phyloP scores from a whole-genome alignment of 2,329 filamentous ascomycete species.

The Phialocephala subalpina region DNA sequence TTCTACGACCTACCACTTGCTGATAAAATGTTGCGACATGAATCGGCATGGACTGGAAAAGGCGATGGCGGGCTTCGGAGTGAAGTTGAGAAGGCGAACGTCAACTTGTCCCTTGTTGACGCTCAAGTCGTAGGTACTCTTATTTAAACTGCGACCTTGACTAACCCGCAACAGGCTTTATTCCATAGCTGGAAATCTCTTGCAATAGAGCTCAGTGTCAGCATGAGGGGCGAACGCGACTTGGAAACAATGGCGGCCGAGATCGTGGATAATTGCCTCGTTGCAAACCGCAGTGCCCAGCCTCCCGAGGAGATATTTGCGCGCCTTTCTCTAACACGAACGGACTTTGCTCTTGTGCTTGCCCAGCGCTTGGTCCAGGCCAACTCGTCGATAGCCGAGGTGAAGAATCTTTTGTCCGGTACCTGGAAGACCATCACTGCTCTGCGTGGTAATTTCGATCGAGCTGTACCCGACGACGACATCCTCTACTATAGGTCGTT shows the following conservation, averaged over 20 bases:
- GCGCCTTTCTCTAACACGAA: constrained; percentile 76
- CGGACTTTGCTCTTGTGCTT: constrained; percentile 82
- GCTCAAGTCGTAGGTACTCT: constrained; percentile 77
- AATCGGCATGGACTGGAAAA: constrained; percentile 78
- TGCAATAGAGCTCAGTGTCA: constrained; percentile 79
- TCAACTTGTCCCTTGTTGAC: constrained; percentile 91
- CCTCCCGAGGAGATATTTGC: constrained; percentile 85
- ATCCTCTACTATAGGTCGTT: constrained; percentile 82
- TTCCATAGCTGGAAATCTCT: constrained; percentile 92
- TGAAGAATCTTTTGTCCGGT: constrained; percentile 60
- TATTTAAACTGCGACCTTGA: background rate
- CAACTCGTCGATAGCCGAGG: constrained; percentile 56
- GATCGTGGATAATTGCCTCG: constrained; percentile 79
- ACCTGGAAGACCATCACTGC: constrained; percentile 68
- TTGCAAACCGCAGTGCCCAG: constrained; percentile 76
- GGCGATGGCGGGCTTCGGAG: constrained; percentile 77
- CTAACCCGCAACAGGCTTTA: constrained; percentile 64
- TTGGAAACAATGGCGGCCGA: constrained; percentile 54
- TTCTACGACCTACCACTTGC: constrained; percentile 86
- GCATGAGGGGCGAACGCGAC: constrained; percentile 42
- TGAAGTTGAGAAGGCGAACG: constrained; percentile 87
- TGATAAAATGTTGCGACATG: constrained; percentile 77
- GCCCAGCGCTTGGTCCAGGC: constrained; percentile 78
- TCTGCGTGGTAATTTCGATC: constrained; percentile 64
- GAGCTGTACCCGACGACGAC: constrained; percentile 62